Conservation (phyloP, 1,284 basidiomycete species). For the Fomitopsis schrenkii region DNA sequence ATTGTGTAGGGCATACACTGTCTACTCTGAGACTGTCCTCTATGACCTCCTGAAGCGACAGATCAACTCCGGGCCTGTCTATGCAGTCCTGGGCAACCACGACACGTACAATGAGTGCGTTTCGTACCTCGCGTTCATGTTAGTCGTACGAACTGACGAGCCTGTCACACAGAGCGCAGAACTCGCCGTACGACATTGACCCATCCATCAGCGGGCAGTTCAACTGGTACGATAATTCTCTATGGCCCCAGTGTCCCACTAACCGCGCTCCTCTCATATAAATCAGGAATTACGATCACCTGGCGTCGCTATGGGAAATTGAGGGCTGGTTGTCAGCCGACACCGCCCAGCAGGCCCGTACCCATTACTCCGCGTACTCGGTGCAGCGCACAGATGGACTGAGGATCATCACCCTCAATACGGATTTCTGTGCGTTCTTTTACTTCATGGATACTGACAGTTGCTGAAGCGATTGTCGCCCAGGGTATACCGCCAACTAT, state of each 20-base stretch:
- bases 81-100: conserved; percentile 74
- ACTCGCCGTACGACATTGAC: conserved; percentile 57
- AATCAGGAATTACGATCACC: conserved; percentile 70
- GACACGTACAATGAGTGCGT: conserved; percentile 62
- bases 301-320: conserved; percentile 64
- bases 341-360: conserved; percentile 53
- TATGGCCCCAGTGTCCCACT: background rate
- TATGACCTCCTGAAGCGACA: conserved; percentile 62
- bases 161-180: conserved; percentile 45
- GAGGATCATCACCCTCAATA: conserved; percentile 74
- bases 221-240: conserved; percentile 45
- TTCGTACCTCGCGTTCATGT: conserved; percentile 4
- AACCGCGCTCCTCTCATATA: background rate
- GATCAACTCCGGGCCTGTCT: conserved; percentile 64
- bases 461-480: too few relatives aligned
- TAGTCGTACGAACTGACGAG: background rate
- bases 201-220: conserved; percentile 54
- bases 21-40: conserved; percentile 60
- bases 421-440: conserved; percentile 55
- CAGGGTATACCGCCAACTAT: conserved; percentile 49
- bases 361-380: conserved; percentile 76
- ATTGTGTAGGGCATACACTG: conserved; percentile 23
- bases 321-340: conserved; percentile 68
- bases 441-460: background rate
- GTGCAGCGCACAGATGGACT: conserved; percentile 66